A percentile compares a stretch with the other conserved stretches of the same genome.
Evolutionary conservation across 2,329 filamentous ascomycete genomes (phyloP).

Genomic region (Colletotrichum brevisporum): DNA sequence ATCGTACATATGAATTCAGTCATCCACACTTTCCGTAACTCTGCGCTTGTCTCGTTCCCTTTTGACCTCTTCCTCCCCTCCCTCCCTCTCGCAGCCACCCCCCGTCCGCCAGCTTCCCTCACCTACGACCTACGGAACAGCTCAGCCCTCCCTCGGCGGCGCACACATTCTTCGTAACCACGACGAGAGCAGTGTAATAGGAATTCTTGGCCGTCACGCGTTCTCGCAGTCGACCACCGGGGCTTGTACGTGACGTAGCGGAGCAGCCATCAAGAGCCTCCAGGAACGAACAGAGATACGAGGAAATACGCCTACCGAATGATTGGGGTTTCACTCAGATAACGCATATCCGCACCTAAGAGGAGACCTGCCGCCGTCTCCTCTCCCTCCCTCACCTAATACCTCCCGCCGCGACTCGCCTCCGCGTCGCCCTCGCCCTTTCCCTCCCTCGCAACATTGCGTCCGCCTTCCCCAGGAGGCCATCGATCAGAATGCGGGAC

Average conservation of each 20-base stretch:
- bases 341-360: constrained; percentile 12
- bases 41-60: constrained; percentile 30
- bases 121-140: neutral
- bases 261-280: constrained; percentile 3
- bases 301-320: constrained; percentile 21
- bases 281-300: neutral
- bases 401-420: constrained; percentile 13
- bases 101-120: constrained; percentile 1
- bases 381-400: constrained; percentile 13
- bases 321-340: constrained; percentile 31
- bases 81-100: constrained; percentile 9
- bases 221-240: constrained; percentile 4
- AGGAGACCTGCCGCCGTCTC: constrained; percentile 22
- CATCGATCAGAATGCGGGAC: constrained; percentile 52
- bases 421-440: constrained; percentile 5
- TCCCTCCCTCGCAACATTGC: constrained; percentile 3
- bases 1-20: constrained; percentile 40
- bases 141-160: constrained; percentile 14
- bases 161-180: constrained; percentile 2
- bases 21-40: constrained; percentile 37
- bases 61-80: constrained; percentile 33
- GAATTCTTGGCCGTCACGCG: constrained; percentile 11
- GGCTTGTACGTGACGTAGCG: constrained; percentile 31
- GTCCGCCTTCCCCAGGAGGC: neutral
- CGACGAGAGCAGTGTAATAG: constrained; percentile 3